These are phyloP conservation scores for Holtermanniella nyarrowii DNA, from an alignment of 768 basidiomycete species.

Conservation along the genomic window DNA sequence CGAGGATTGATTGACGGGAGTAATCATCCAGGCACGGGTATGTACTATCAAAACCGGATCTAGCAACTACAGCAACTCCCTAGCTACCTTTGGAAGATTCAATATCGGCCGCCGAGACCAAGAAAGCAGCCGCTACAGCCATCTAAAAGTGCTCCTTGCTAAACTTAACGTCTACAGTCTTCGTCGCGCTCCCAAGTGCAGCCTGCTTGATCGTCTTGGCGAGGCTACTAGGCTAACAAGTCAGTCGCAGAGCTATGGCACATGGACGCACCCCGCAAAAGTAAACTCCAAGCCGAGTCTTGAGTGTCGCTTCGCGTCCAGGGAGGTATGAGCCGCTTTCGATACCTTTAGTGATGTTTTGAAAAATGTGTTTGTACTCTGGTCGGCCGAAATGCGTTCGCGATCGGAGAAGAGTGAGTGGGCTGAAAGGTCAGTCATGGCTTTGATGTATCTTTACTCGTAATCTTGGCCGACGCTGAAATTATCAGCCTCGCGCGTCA, in stretches of 20 bases:
- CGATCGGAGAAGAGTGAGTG: conserved; percentile 74
- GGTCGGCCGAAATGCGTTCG: conserved; percentile 88
- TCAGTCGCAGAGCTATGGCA: background rate
- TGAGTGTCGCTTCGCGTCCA: conserved; percentile 64
- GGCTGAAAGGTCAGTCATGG: conserved; percentile 31
- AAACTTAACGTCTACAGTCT: conserved; percentile 63
- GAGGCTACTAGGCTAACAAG: conserved; percentile 50
- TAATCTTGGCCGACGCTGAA: conserved; percentile 28
- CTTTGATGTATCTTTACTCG: conserved; percentile 15
- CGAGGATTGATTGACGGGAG: no score
- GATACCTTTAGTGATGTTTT: conserved; percentile 62
- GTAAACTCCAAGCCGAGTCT: conserved; percentile 76
- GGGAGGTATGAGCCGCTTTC: conserved; percentile 73
- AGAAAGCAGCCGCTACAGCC: no score
- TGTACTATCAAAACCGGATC: no score
- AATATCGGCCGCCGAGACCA: no score
- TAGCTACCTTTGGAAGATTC: no score
- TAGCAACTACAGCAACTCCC: no score
- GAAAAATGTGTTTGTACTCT: conserved; percentile 75
- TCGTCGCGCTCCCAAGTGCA: conserved; percentile 49
- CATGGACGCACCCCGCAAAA: conserved; percentile 57
- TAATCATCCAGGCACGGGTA: no score
- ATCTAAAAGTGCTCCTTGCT: conserved; percentile 54
- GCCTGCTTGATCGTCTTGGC: conserved; percentile 70
- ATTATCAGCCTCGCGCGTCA: background rate